phyloP scores from a whole-genome alignment of 768 basidiomycete species.

The Termitomyces sp. region DNA sequence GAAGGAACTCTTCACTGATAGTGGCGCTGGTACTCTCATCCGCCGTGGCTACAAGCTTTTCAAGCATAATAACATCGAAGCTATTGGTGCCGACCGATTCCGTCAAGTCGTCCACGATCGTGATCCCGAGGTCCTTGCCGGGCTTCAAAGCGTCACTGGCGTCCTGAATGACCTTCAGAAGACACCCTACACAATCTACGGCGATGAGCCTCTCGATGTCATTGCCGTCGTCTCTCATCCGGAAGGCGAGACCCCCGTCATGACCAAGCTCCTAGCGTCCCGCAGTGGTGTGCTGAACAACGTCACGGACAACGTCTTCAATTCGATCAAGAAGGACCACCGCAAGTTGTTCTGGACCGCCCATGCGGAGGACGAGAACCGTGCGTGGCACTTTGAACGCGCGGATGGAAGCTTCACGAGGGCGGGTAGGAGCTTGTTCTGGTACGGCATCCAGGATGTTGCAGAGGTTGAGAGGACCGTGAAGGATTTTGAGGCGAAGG shows the following conservation, averaged over 20 bases:
- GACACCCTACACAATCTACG: slow-evolving; percentile 90
- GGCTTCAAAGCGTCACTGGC: slow-evolving; percentile 81
- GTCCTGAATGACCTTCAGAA: slow-evolving; percentile 79
- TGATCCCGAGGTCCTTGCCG: slow-evolving; percentile 85
- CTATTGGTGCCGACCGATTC: slow-evolving; percentile 89
- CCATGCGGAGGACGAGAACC: slow-evolving; percentile 92
- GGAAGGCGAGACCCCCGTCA: slow-evolving; percentile 80
- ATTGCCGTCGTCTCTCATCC: slow-evolving; percentile 94
- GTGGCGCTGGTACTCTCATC: slow-evolving; percentile 95
- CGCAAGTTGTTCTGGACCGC: slow-evolving; percentile 97
- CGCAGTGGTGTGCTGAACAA: slow-evolving; percentile 89
- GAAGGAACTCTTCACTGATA: slow-evolving; percentile 98
- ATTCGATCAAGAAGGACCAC: slow-evolving; percentile 93
- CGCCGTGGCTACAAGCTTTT: slow-evolving; percentile 98
- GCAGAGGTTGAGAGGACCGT: slow-evolving; percentile 88
- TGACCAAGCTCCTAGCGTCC: slow-evolving; percentile 90
- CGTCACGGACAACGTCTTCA: slow-evolving; percentile 96
- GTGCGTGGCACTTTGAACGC: slow-evolving; percentile 97
- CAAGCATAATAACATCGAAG: slow-evolving; percentile 78
- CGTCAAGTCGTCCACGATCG: slow-evolving; percentile 94
- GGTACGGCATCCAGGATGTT: slow-evolving; percentile 93
- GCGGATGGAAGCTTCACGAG: slow-evolving; percentile 97
- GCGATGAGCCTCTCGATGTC: slow-evolving; percentile 94
- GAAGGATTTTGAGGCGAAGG: slow-evolving; percentile 67
- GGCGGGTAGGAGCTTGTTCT: slow-evolving; percentile 91